These are phyloP conservation scores for Elaeis oleifera DNA, from an alignment of 202 grass and related monocot genomes.

Conservation along the genomic window DNA sequence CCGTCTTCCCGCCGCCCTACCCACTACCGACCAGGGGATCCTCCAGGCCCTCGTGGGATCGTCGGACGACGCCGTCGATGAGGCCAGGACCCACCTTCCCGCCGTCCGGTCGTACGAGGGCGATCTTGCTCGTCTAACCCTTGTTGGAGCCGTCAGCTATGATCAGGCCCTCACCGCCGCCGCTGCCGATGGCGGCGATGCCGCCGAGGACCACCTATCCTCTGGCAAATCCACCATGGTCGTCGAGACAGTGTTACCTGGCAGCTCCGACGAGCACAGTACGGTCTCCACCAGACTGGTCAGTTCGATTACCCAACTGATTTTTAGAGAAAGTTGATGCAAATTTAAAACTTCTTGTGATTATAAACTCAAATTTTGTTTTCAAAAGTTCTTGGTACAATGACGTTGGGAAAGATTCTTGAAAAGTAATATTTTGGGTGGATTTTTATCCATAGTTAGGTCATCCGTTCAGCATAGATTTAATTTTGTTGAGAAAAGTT, in stretches of 20 bases:
- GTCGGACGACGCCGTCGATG: background rate
- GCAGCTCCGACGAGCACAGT: constrained; percentile 16
- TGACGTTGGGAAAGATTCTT: too few species aligned
- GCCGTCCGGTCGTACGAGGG: constrained; percentile 54
- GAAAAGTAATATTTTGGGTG: too few species aligned
- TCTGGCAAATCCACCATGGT: constrained; percentile 50
- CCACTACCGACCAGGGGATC: constrained; percentile 4
- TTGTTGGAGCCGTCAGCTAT: constrained; percentile 34
- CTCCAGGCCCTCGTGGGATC: background rate
- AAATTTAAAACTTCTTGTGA: too few species aligned
- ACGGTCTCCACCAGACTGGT: constrained; percentile 65
- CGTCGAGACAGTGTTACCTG: constrained; percentile 60
- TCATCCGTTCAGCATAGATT: too few species aligned
- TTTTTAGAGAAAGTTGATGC: background rate
- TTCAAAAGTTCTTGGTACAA: too few species aligned
- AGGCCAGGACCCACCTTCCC: constrained; percentile 22
- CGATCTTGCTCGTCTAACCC: constrained; percentile 36
- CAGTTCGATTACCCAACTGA: constrained; percentile 6
- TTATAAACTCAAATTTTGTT: too few species aligned
- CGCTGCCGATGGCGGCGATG: constrained; percentile 43
- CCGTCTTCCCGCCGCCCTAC: background rate
- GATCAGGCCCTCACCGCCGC: constrained; percentile 59
- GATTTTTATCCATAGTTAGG: too few species aligned
- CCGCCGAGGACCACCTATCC: constrained; percentile 51
- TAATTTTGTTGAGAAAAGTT: background rate